Evolutionary conservation across 345 rosid species (phyloP), one percentile per base, ranked within the genome.

Genomic region (Eucalyptus guilfoylei): DNA sequence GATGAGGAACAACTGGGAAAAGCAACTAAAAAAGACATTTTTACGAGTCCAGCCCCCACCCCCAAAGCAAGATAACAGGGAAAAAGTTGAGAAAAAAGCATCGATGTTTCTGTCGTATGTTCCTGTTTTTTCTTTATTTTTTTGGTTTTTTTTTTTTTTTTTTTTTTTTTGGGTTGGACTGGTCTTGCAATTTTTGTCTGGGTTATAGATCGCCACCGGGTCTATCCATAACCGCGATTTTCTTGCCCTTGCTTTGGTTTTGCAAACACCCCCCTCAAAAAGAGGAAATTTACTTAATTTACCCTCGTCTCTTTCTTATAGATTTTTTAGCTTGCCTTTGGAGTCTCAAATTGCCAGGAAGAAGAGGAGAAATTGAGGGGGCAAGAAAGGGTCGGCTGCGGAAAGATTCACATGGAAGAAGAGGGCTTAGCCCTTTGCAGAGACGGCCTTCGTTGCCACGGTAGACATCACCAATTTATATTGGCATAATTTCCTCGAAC

Each of bases 261-360:
- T 37, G 34, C 17, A 14, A 10, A 52, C 24, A 17, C 5, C n/a
- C 34, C 69, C 34, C 64, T 52, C n/a, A 60, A 11, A 11, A 58
- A 58, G 2, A 62, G 4, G 0, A 8, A n/a, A n/a, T 67, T n/a
- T 21, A 21, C 21, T 1, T n/a, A 32, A 15, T 67, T 67, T 72
- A 16, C 81, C 81, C 23, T 19, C 14, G 81, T 19, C 81, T 34
- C 81, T 40, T 72, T 72, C 81, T 1, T 10, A 11, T 10, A 11
- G 44, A 69, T 34, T 69, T 69, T 34, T 55, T 4, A 5, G 44
- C 44, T 40, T 76, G 47, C 83, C 83, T 2, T 23, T 4, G 83
- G 28, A 37, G 26, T 37, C 83, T 52, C 58, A 9, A 37, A 64
- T 21, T 76, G 83, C 83, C 83, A 10, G 45, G 45, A 21, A 11